Conservation (phyloP, 2,329 filamentous ascomycete species). For the Ophioceras dolichostomum region DNA sequence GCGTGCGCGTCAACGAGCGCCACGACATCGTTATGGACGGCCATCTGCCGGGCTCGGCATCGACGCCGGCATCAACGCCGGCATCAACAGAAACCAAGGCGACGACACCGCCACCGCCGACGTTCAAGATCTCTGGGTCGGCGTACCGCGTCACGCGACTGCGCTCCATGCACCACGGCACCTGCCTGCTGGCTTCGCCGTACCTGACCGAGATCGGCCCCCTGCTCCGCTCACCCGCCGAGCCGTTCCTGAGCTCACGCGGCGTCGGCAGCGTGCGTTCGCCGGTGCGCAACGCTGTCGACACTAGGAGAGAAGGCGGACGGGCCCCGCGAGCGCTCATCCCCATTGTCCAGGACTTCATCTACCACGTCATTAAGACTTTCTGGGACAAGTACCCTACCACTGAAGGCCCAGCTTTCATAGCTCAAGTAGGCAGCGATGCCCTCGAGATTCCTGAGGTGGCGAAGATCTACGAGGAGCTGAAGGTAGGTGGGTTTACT, state of each 20-base stretch:
- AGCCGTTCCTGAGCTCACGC: conserved; percentile 65
- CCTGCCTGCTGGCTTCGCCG: conserved; percentile 68
- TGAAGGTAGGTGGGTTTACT: too few species aligned
- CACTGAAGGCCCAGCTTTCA: neutral
- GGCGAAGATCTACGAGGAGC: conserved; percentile 46
- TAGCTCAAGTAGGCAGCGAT: neutral
- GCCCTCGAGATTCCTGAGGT: conserved; percentile 32
- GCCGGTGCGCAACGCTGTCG: conserved; percentile 64
- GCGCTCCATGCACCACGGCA: conserved; percentile 80
- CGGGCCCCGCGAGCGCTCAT: too few species aligned
- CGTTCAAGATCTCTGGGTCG: conserved; percentile 80
- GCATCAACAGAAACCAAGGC: conserved; percentile 1
- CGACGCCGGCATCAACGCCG: conserved; percentile 2
- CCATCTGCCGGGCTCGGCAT: neutral
- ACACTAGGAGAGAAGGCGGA: too few species aligned
- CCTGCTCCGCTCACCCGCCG: conserved; percentile 62
- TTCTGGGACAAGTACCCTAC: neutral
- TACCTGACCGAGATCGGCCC: conserved; percentile 58
- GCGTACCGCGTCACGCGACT: conserved; percentile 84
- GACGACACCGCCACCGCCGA: conserved; percentile 12
- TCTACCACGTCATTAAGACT: conserved; percentile 12
- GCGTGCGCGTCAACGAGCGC: conserved; percentile 67
- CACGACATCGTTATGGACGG: conserved; percentile 79
- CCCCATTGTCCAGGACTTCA: conserved; percentile 32
- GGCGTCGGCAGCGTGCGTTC: conserved; percentile 90